These are phyloP conservation scores for Xylaria sp. DNA, from an alignment of 2,329 filamentous ascomycete genomes.

Conservation along the genomic window DNA sequence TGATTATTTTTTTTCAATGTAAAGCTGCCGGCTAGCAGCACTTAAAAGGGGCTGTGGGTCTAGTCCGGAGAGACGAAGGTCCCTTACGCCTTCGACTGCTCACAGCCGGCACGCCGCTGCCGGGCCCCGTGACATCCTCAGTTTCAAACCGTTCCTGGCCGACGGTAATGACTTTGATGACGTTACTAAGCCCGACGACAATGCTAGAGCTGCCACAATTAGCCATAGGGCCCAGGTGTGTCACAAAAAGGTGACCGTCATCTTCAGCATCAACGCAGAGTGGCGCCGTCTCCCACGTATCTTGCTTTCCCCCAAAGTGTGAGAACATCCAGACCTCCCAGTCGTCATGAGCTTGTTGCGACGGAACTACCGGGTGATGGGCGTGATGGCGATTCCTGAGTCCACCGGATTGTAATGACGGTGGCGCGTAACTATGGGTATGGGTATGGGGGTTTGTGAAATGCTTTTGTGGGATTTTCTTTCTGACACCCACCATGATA, in stretches of 20 bases:
- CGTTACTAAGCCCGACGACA: conserved; percentile 76
- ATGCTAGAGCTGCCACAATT: conserved; percentile 71
- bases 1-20: conserved; percentile 12
- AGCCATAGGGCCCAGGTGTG: conserved; percentile 71
- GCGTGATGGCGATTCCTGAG: conserved; percentile 47
- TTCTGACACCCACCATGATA: conserved; percentile 71
- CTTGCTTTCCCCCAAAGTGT: conserved; percentile 54
- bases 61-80: conserved; percentile 41
- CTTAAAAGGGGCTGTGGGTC: conserved; percentile 24
- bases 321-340: conserved; percentile 68
- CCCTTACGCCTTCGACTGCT: conserved; percentile 49
- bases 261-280: conserved; percentile 55
- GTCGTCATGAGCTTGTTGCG: conserved; percentile 46
- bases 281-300: conserved; percentile 58
- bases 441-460: conserved; percentile 36
- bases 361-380: conserved; percentile 30
- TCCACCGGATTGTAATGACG: conserved; percentile 38
- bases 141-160: conserved; percentile 72
- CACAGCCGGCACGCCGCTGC: conserved; percentile 52
- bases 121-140: conserved; percentile 46
- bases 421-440: conserved; percentile 35
- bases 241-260: conserved; percentile 69
- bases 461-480: conserved; percentile 49
- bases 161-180: conserved; percentile 75
- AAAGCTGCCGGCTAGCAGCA: conserved; percentile 30